A percentile compares a stretch with the other conserved stretches of the same genome.
phyloP scores from a whole-genome alignment of 306 rosid genomes.

The Pyrus communis region DNA sequence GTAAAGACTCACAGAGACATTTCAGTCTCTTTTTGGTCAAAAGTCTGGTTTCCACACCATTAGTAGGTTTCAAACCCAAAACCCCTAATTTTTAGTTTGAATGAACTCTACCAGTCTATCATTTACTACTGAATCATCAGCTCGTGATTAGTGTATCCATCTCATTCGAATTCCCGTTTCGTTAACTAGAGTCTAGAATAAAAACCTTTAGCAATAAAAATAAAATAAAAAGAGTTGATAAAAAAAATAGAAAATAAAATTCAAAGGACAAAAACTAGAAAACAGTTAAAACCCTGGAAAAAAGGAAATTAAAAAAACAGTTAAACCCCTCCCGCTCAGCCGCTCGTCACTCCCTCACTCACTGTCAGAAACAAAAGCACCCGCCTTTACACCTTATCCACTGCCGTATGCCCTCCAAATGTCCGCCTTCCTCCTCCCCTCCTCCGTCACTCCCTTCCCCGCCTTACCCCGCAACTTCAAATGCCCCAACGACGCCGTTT shows the following conservation, averaged over 20 bases:
- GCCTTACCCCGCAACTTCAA: constrained; percentile 10
- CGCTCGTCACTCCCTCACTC: neutral
- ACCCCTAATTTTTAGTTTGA: too few relatives aligned
- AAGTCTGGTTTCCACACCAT: too few relatives aligned
- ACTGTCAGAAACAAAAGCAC: neutral
- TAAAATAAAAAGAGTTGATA: too few relatives aligned
- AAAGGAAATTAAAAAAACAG: neutral
- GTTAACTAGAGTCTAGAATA: too few relatives aligned
- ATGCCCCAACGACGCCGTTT: constrained; percentile 9
- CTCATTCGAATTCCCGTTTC: too few relatives aligned
- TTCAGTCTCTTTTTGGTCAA: too few relatives aligned
- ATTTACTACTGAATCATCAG: too few relatives aligned
- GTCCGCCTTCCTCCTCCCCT: constrained; percentile 17
- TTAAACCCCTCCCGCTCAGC: constrained; percentile 6
- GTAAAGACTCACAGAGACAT: too few relatives aligned
- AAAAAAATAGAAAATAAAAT: too few relatives aligned
- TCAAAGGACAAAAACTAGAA: neutral
- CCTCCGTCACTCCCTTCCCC: neutral
- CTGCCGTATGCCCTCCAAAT: constrained; percentile 1
- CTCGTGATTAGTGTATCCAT: too few relatives aligned
- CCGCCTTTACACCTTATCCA: constrained; percentile 16
- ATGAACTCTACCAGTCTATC: too few relatives aligned
- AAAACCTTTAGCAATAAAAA: too few relatives aligned
- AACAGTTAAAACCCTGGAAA: neutral
- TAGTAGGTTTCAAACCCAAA: rapidly evolving